Evolutionary conservation across 805 yeast species (phyloP), one percentile per base, ranked within the genome.

Genomic region (Metschnikowia colocasiae): DNA sequence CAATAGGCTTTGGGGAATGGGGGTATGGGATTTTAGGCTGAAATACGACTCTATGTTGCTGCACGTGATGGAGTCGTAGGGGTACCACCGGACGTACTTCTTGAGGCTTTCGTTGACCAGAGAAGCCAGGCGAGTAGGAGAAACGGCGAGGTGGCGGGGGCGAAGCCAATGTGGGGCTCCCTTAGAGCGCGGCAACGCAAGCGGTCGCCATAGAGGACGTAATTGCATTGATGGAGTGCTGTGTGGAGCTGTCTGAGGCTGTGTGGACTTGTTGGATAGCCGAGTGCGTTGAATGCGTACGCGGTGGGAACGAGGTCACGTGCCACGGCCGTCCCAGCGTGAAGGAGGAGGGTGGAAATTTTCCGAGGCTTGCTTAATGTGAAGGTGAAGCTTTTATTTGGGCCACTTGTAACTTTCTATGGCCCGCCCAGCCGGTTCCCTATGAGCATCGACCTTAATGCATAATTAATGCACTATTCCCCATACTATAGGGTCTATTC

Each of bases 61-160:
- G 32, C 50, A 46, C 2, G 67, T 59, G 34, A 43, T 33, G 8
- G 37, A 27, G 44, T 64, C 67, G 13, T 54, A 44, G 4, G 65
- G 61, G 39, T 56, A 63, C 45, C 50, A 39, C 3, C 53, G 47
- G 29, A 53, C 45, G 41, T 61, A 62, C 29, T 47, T 48, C 26
- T 39, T 46, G 29, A 56, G 45, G 40, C 54, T 48, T 15, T 50
- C 52, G 19, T 42, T 51, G 4, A 53, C 49, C 40, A 32, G 47
- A 7, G 32, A 32, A 18, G 45, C 25, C 27, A 9, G 19, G 25
- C 6, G 20, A 16, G 18, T 9, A 7, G 25, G 25, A 20, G 35
- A 8, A 13, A 12, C 15, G 36, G 27, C n/a, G 9, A 29, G 29
- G 18, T 7, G 43, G 35, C 34, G 43, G n/a, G 18, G 8, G 16